These are phyloP conservation scores for Pulveroboletus ravenelii DNA, from an alignment of 768 basidiomycete species.

Conservation along the genomic window DNA sequence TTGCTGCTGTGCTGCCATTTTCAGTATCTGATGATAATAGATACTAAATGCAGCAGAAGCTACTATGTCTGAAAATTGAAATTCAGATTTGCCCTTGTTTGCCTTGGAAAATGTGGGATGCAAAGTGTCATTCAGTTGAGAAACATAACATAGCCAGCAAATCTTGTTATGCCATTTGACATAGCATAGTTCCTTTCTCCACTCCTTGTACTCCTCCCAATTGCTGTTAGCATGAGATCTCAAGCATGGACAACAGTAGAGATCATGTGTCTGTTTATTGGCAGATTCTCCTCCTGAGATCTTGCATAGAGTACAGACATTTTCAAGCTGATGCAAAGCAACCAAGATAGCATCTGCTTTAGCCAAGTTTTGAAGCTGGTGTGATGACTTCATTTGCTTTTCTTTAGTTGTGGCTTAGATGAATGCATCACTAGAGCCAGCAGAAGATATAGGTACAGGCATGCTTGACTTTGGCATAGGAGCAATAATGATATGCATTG, in stretches of 20 bases:
- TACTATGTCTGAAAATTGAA: background rate
- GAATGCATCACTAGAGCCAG: background rate
- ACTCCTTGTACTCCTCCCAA: background rate
- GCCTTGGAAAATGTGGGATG: background rate
- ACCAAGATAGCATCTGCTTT: background rate
- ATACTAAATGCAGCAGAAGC: background rate
- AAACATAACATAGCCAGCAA: slow-evolving; percentile 4
- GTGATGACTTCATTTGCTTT: background rate
- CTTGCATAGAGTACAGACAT: background rate
- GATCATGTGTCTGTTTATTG: background rate
- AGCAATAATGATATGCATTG: too few species aligned
- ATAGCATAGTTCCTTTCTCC: background rate
- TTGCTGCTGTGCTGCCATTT: background rate
- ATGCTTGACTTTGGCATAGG: too few species aligned
- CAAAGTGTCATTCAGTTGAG: background rate
- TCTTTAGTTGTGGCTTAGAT: too few species aligned
- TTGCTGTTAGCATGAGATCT: too few species aligned
- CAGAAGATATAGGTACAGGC: too few species aligned
- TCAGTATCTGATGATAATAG: background rate
- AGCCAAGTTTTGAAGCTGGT: background rate
- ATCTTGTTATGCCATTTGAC: slow-evolving; percentile 1
- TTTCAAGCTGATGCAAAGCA: background rate
- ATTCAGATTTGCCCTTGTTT: background rate
- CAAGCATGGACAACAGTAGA: background rate
- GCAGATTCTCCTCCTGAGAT: background rate